Percentiles rank a stretch among this genome's conserved stretches.
Conservation (phyloP, 2,329 filamentous ascomycete species). For the Colletotrichum trifolii region DNA sequence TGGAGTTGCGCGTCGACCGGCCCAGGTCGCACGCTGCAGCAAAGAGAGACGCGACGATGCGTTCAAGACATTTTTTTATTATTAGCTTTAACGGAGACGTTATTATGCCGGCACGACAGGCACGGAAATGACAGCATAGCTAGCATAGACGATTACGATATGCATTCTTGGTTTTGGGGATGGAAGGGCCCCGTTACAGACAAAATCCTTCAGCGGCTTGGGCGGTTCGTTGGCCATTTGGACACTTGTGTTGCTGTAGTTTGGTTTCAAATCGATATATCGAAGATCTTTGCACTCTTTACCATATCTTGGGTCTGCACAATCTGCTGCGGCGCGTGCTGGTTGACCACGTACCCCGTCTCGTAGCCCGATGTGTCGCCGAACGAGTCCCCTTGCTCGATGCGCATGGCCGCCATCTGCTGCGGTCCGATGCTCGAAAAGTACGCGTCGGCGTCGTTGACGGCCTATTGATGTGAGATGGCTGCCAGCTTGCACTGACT, state of each 20-base stretch:
- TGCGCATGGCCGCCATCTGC: constrained; percentile 78
- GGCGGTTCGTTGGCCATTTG: constrained; percentile 26
- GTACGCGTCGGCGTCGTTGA: constrained; percentile 89
- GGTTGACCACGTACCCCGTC: constrained; percentile 79
- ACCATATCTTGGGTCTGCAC: constrained; percentile 59
- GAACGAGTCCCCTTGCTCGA: constrained; percentile 74
- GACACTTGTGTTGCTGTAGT: constrained; percentile 30
- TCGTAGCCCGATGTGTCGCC: constrained; percentile 66
- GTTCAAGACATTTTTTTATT: constrained; percentile 25
- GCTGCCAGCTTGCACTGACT: not conserved
- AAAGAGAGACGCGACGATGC: constrained; percentile 34
- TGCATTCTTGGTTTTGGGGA: constrained; percentile 27
- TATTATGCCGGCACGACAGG: constrained; percentile 36
- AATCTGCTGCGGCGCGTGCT: constrained; percentile 80
- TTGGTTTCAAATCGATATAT: constrained; percentile 28
- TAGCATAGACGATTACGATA: constrained; percentile 36
- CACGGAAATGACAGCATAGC: constrained; percentile 36
- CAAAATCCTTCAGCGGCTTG: constrained; percentile 12
- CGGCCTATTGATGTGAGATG: constrained; percentile 55
- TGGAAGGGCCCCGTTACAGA: constrained; percentile 10
- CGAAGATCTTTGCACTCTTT: constrained; percentile 22
- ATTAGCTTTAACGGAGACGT: constrained; percentile 26
- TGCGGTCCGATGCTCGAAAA: constrained; percentile 82
- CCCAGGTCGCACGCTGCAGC: constrained; percentile 20
- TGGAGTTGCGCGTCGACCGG: constrained; percentile 30